These are phyloP conservation scores for Colletotrichum tofieldiae DNA, from an alignment of 2,329 filamentous ascomycete genomes.

Conservation along the genomic window DNA sequence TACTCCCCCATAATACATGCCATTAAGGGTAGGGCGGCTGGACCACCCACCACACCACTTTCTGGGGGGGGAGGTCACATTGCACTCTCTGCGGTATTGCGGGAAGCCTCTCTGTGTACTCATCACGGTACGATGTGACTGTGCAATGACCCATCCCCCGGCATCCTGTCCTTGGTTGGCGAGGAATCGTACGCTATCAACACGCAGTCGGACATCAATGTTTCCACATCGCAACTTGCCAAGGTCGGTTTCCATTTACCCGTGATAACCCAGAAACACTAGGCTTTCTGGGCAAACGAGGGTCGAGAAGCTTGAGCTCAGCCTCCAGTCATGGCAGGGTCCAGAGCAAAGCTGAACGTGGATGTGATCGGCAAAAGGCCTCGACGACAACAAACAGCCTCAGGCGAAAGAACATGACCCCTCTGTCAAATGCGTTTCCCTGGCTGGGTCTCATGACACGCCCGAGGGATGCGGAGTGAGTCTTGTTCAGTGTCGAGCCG, in stretches of 20 bases:
- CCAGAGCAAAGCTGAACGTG: not conserved
- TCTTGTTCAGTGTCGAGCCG: not conserved
- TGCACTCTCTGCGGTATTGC: slow-evolving; percentile 26
- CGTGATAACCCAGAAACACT: slow-evolving; percentile 26
- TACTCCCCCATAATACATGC: slow-evolving; percentile 30
- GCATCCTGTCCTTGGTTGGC: not conserved
- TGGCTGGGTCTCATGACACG: not conserved
- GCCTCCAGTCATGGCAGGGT: slow-evolving; percentile 35
- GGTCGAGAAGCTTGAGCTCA: slow-evolving; percentile 39
- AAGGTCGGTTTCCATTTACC: slow-evolving; percentile 32
- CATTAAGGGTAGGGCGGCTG: slow-evolving; percentile 27
- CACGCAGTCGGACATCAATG: not conserved
- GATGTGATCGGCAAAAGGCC: slow-evolving; percentile 10
- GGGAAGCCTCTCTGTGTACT: not conserved
- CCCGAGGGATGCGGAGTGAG: not conserved
- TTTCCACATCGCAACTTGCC: slow-evolving; percentile 26
- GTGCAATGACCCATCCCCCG: slow-evolving; percentile 12
- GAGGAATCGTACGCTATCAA: not conserved
- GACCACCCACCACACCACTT: slow-evolving; percentile 30
- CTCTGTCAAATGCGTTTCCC: not conserved
- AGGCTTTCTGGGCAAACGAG: slow-evolving; percentile 28
- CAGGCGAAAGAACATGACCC: not conserved
- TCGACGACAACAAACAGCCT: not conserved
- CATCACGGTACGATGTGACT: slow-evolving; percentile 26
- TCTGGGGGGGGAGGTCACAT: slow-evolving; percentile 31